Conservation (phyloP, 2,329 filamentous ascomycete genomes). For the Monosporascus sp. region DNA sequence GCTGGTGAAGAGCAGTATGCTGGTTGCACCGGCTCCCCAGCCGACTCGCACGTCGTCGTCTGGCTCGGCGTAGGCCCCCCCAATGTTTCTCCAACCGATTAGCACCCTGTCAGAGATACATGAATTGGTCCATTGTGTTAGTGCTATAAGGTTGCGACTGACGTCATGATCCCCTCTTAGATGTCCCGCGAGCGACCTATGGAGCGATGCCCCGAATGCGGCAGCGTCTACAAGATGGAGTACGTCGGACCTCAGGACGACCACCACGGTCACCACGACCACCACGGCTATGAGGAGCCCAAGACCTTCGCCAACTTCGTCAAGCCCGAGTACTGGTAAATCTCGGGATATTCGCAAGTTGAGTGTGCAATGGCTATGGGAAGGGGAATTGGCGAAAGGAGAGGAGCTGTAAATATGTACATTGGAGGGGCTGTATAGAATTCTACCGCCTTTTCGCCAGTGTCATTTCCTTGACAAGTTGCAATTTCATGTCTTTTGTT, state of each 20-base stretch:
- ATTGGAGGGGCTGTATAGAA: background rate
- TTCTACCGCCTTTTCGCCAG: background rate
- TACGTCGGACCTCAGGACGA: slow-evolving; percentile 83
- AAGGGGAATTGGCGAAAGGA: slow-evolving; percentile 1
- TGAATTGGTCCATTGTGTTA: background rate
- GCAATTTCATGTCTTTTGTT: background rate
- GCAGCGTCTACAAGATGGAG: slow-evolving; percentile 95
- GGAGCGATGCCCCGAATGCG: slow-evolving; percentile 95
- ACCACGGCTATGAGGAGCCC: slow-evolving; percentile 69
- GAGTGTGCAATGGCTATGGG: slow-evolving; percentile 1
- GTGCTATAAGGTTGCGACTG: slow-evolving; percentile 5
- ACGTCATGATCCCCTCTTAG: slow-evolving; percentile 34
- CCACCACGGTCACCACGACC: slow-evolving; percentile 51
- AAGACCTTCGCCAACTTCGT: slow-evolving; percentile 97
- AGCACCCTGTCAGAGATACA: slow-evolving; percentile 5
- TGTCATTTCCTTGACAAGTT: background rate
- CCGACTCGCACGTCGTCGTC: slow-evolving; percentile 81
- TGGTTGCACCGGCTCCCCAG: slow-evolving; percentile 92
- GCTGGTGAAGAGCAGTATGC: slow-evolving; percentile 94
- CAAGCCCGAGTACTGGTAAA: slow-evolving; percentile 88
- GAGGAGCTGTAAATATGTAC: background rate
- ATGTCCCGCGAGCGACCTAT: slow-evolving; percentile 83
- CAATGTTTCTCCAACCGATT: background rate
- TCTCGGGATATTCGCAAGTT: slow-evolving; percentile 1
- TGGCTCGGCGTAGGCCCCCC: slow-evolving; percentile 75